These are phyloP conservation scores for Platanthera guangdongensis DNA, from an alignment of 106 monocot species.

Conservation along the genomic window DNA sequence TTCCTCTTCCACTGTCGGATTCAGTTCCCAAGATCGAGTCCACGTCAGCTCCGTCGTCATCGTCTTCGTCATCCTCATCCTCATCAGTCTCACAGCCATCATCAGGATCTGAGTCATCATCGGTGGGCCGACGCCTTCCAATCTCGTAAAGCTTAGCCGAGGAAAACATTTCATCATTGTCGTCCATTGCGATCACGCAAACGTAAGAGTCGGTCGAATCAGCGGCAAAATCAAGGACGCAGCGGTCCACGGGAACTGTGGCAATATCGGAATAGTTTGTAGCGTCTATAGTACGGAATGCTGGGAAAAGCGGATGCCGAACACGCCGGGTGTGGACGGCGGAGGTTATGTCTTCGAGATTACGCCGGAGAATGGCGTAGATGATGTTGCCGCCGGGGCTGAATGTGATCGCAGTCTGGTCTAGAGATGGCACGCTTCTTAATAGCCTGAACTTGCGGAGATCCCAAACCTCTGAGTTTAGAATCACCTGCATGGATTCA, in stretches of 20 bases:
- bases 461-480: slow-evolving; percentile 99
- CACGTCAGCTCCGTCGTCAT: slow-evolving; percentile 44
- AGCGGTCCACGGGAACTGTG: slow-evolving; percentile 80
- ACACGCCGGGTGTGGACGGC: slow-evolving; percentile 64
- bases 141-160: slow-evolving; percentile 77
- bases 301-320: slow-evolving; percentile 77
- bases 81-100: slow-evolving; percentile 74
- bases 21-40: slow-evolving; percentile 39
- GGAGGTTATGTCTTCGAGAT: slow-evolving; percentile 81
- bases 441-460: slow-evolving; percentile 86
- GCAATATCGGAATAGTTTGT: slow-evolving; percentile 83
- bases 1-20: slow-evolving; percentile 38
- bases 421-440: slow-evolving; percentile 78
- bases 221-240: slow-evolving; percentile 75
- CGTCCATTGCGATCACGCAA: slow-evolving; percentile 91
- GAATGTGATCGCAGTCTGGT: slow-evolving; percentile 82
- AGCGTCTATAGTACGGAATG: slow-evolving; percentile 92
- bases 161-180: slow-evolving; percentile 84
- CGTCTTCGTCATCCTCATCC: slow-evolving; percentile 70
- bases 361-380: slow-evolving; percentile 85
- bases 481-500: slow-evolving; percentile 50
- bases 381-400: slow-evolving; percentile 79
- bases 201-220: slow-evolving; percentile 74
- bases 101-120: slow-evolving; percentile 96
- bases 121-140: slow-evolving; percentile 66